Evolutionary conservation across 2,329 filamentous ascomycete genomes (phyloP), one percentile per base, ranked within the genome.

Genomic region (Colletotrichum zoysiae): DNA sequence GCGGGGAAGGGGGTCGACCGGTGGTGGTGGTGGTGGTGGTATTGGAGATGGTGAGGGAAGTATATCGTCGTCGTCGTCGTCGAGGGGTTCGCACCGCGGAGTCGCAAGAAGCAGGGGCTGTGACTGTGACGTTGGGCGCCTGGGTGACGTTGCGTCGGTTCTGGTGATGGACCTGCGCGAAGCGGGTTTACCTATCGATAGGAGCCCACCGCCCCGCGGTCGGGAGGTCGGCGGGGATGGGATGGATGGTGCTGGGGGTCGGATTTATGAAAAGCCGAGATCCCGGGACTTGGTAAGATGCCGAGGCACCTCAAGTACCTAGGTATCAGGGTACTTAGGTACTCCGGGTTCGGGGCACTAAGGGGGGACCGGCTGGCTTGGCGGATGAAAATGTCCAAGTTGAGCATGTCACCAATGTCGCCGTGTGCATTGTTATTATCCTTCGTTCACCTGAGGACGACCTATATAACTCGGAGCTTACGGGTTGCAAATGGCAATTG

Each of bases 151-250:
- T 63, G 64, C 57, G 57, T n/a, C 9, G 16, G 57, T 48, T 48
- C 12, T 50, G 44, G 67, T 40, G 56, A 33, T 44, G 60, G 53
- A 48, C 51, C 38, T 70, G 33, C 30, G n/a, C 44, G 42, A 35
- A 60, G 35, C 55, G 16, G 35, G 44, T 46, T 55, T 67, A 71
- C 63, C 68, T 67, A 71, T 68, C 68, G 68, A 71, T 71, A 71
- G 63, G 60, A 71, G 57, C 51, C 64, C 57, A 65, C 68, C 35
- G 63, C 38, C 42, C 5, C 12, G 48, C 12, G 23, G 48, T 16
- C 11, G 48, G 48, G n/a, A n/a, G 23, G 23, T 23, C 6, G 30
- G 46, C 18, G n/a, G 30, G 9, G 18, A 3, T 30, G 40, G 53
- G 40, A n/a, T 23, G 12, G n/a, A n/a, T n/a, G n/a, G n/a, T n/a